phyloP scores from a whole-genome alignment of 148 eudicot species.

The Camellia granthamiana region DNA sequence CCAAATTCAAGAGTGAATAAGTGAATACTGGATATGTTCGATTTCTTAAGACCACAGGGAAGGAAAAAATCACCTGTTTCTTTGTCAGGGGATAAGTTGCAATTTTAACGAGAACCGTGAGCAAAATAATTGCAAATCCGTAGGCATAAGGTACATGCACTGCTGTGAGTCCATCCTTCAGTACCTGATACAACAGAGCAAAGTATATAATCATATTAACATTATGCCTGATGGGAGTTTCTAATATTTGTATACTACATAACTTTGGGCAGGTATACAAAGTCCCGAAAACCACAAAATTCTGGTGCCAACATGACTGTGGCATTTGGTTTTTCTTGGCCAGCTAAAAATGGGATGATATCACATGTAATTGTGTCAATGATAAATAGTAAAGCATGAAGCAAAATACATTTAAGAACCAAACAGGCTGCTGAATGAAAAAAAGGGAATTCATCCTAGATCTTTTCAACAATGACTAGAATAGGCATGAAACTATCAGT shows the following conservation, averaged over 20 bases:
- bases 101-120: conserved; percentile 69
- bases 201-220: neutral
- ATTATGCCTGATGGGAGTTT: neutral
- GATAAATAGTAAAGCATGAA: neutral
- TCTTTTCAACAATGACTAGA: neutral
- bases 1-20: neutral
- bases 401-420: neutral
- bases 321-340: neutral
- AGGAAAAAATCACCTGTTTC: conserved; percentile 57
- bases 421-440: conserved; percentile 1
- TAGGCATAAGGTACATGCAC: conserved; percentile 83
- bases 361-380: neutral
- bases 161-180: conserved; percentile 68
- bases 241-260: conserved; percentile 6
- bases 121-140: conserved; percentile 87
- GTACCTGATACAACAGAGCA: conserved; percentile 41
- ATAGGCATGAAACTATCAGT: neutral
- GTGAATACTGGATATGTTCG: neutral
- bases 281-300: neutral
- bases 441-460: neutral
- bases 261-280: neutral
- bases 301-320: neutral
- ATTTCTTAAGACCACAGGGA: neutral
- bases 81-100: conserved; percentile 82
- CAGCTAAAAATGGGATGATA: neutral